Conservation (phyloP, 345 rosid species). For the Ricinus communis region DNA sequence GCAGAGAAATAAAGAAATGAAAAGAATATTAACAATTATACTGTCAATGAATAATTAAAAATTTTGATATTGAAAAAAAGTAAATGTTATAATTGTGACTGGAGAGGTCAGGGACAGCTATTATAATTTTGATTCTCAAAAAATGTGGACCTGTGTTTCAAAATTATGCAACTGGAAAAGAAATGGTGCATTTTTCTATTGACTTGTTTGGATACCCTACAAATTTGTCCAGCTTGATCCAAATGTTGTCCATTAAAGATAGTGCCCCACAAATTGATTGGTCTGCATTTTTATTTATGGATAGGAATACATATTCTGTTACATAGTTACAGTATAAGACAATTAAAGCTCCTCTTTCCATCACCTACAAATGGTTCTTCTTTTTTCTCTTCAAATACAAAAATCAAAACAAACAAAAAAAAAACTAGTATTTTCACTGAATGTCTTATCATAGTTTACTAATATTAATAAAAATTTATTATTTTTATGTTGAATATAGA, state of each 20-base stretch:
- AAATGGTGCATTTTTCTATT: neutral
- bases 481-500: too few relatives aligned
- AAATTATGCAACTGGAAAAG: neutral
- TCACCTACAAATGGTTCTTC: constrained; percentile 8
- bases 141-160: neutral
- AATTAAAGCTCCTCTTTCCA: constrained; percentile 17
- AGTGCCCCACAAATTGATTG: constrained; percentile 26
- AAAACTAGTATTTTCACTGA: too few relatives aligned
- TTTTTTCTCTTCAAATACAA: too few relatives aligned
- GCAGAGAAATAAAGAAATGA: too few relatives aligned
- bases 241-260: constrained; percentile 19
- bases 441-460: too few relatives aligned
- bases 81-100: neutral
- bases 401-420: neutral
- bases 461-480: too few relatives aligned
- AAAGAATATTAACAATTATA: too few relatives aligned
- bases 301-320: constrained; percentile 24
- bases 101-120: neutral
- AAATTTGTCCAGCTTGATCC: constrained; percentile 12
- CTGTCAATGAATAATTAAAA: too few relatives aligned
- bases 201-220: neutral
- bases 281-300: constrained; percentile 8
- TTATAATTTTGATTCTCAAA: neutral
- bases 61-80: neutral
- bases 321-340: constrained; percentile 22